phyloP scores from a whole-genome alignment of 2,329 filamentous ascomycete genomes.

The Aspergillus sp. region DNA sequence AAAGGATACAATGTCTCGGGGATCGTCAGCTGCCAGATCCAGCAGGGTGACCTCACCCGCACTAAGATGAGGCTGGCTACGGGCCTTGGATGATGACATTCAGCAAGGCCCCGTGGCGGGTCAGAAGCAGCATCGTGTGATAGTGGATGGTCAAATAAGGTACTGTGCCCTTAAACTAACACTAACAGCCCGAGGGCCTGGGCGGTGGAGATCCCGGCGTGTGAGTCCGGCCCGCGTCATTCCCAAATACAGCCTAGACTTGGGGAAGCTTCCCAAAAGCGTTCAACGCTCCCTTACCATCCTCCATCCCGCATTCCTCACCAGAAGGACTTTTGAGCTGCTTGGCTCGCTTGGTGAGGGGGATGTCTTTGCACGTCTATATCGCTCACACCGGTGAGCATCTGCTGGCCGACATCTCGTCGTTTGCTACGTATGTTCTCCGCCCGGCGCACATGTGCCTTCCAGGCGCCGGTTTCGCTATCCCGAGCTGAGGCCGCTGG shows the following conservation, averaged over 20 bases:
- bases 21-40: constrained; percentile 49
- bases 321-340: constrained; percentile 25
- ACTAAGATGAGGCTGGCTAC: constrained; percentile 37
- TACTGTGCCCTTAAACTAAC: not conserved
- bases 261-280: constrained; percentile 23
- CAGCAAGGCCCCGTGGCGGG: constrained; percentile 32
- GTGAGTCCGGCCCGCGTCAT: constrained; percentile 24
- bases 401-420: constrained; percentile 75
- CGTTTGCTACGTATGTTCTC: constrained; percentile 70
- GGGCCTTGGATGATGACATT: constrained; percentile 42
- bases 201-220: constrained; percentile 24
- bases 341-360: constrained; percentile 42
- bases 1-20: constrained; percentile 58
- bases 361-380: constrained; percentile 88
- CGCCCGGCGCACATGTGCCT: constrained; percentile 13
- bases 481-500: constrained; percentile 12
- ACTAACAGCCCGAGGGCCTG: not conserved
- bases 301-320: constrained; percentile 29
- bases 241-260: constrained; percentile 27
- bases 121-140: constrained; percentile 35
- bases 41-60: constrained; percentile 41
- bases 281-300: constrained; percentile 24
- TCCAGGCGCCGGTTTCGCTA: constrained; percentile 1
- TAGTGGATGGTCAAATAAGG: constrained; percentile 12
- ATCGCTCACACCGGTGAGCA: constrained; percentile 91